phyloP scores from a whole-genome alignment of 768 basidiomycete genomes.

The Lentinula edodes region DNA sequence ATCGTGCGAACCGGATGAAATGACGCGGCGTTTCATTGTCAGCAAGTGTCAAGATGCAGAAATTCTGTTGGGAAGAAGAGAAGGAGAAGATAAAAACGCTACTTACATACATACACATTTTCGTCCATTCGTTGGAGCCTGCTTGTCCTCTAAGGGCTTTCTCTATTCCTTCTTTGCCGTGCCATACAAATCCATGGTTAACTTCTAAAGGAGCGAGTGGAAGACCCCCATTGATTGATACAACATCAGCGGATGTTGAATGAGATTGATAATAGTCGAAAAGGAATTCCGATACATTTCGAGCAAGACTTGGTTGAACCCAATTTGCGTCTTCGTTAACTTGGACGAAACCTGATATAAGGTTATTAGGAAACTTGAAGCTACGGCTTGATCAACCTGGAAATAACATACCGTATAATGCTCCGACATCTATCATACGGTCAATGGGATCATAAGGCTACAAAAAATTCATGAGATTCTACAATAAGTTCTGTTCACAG shows the following conservation, averaged over 20 bases:
- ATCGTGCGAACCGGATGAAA: not conserved
- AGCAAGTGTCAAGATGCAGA: not conserved
- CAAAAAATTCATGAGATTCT: not conserved
- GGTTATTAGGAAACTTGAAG: not conserved
- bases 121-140: slow-evolving; percentile 21
- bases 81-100: not conserved
- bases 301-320: slow-evolving; percentile 22
- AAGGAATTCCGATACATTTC: slow-evolving; percentile 20
- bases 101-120: slow-evolving; percentile 24
- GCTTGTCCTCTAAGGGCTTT: slow-evolving; percentile 22
- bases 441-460: slow-evolving; percentile 25
- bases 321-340: slow-evolving; percentile 18
- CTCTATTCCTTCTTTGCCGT: slow-evolving; percentile 10
- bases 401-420: slow-evolving; percentile 18
- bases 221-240: not conserved
- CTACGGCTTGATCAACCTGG: not conserved
- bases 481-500: too few relatives aligned
- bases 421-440: slow-evolving; percentile 17
- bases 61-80: not conserved
- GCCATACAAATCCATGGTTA: slow-evolving; percentile 21
- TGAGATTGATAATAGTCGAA: not conserved
- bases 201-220: slow-evolving; percentile 16
- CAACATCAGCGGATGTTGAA: slow-evolving; percentile 6
- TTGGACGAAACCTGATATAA: slow-evolving; percentile 20
- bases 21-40: too few relatives aligned